A percentile compares a stretch with the other conserved stretches of the same genome.
Evolutionary conservation across 2,329 filamentous ascomycete species (phyloP).

Genomic region (Aspergillus versicolor): DNA sequence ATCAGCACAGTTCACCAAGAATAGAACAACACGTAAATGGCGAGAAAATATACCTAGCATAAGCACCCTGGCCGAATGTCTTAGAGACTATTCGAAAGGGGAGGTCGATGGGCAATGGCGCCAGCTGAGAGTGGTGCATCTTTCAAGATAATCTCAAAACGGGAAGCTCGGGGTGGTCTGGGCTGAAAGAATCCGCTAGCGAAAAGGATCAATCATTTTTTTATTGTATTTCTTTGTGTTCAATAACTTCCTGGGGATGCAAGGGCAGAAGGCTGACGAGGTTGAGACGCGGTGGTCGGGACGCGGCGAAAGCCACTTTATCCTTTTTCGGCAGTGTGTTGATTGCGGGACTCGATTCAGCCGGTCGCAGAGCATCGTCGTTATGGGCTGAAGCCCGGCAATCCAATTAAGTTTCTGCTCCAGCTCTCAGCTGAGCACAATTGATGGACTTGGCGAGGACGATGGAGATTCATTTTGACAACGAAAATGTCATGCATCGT

Average conservation of each 20-base stretch:
- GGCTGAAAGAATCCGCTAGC: not conserved
- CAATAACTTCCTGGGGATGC: conserved; percentile 9
- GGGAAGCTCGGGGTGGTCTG: not conserved
- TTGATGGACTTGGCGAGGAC: not conserved
- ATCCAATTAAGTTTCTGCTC: not conserved
- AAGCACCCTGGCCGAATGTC: conserved; percentile 93
- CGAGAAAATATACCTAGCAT: conserved; percentile 71
- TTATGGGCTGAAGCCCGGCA: not conserved
- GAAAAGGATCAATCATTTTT: not conserved
- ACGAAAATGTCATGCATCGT: not conserved
- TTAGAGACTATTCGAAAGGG: conserved; percentile 95
- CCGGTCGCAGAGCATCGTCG: conserved; percentile 6
- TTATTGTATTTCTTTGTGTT: conserved; percentile 12
- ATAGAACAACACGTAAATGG: not conserved
- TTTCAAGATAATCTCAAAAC: conserved; percentile 10
- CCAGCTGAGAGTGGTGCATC: conserved; percentile 78
- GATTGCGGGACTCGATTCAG: conserved; percentile 10
- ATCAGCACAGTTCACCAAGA: conserved; percentile 11
- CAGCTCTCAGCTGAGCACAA: not conserved
- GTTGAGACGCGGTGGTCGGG: conserved; percentile 20
- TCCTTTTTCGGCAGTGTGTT: conserved; percentile 37
- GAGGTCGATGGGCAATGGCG: conserved; percentile 77
- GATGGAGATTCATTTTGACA: not conserved
- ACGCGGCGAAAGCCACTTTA: conserved; percentile 38
- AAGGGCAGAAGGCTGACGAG: conserved; percentile 19